Evolutionary conservation across 371 early-diverging fungal species (phyloP), one percentile per base, ranked within the genome.

Genomic region (Ordospora colligata): DNA sequence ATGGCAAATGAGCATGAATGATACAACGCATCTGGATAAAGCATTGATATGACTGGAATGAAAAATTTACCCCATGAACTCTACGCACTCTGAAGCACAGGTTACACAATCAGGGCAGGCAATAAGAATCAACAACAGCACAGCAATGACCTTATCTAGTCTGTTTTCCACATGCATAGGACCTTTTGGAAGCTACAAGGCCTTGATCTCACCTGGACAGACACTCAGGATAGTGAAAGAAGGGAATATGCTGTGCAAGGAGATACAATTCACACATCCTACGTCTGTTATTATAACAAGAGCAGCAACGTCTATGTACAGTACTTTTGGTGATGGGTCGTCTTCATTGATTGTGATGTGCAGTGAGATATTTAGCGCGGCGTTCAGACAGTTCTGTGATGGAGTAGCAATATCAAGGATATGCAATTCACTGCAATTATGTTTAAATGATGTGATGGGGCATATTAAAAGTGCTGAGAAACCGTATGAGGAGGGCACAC

Each of bases 231-330:
- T 85, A 5, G 84, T 84, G 19, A 86, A 86, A 63, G 86, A 86
- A 69, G 87, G 87, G 0, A 52, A 75, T 49, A 78, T 71, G 0
- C 73, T 86, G 19, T 76, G 82, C 9, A 79, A 87, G 80, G 97
- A 98, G 86, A 95, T 99, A 91, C 93, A 91, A 87, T 95, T 98
- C 85, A 94, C 94, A 88, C 94, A 99, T 86, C 99, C 99, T 22
- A 97, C 96, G 6, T 95, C 98, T 47, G 91, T 93, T 69, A 93
- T 99, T 91, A 94, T 99, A 80, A 97, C 97, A 27, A 90, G 95
- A 67, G 93, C 96, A 40, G 96, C 97, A 9, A 91, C 92, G 43
- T 96, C 96, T 37, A 94, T 96, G 86, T 95, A 95, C 84, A 93
- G 94, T 77, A 90, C 95, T 63, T 93, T 93, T 44, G 99, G 99